These are phyloP conservation scores for Ricinus communis DNA, from an alignment of 345 rosid genomes.

Conservation along the genomic window DNA sequence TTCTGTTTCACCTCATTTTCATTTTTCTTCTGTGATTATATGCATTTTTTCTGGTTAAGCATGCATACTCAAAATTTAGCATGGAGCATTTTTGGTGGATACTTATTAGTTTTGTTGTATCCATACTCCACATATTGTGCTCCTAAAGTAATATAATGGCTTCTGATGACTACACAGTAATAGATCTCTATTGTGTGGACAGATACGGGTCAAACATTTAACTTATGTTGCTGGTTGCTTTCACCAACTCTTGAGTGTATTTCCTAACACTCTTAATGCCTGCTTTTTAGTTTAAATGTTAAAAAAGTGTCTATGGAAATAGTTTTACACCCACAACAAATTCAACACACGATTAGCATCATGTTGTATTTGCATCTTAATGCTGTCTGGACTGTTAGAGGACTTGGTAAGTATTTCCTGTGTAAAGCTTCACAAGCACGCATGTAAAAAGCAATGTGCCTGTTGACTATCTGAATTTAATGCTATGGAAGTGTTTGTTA, in stretches of 20 bases:
- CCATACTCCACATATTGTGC: constrained; percentile 47
- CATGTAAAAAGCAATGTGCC: background rate
- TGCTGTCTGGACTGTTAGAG: background rate
- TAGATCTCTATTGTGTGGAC: constrained; percentile 72
- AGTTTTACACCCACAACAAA: background rate
- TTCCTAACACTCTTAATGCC: too few species aligned
- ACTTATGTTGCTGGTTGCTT: background rate
- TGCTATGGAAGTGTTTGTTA: background rate
- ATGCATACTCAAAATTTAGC: background rate
- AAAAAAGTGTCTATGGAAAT: background rate
- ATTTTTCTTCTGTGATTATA: background rate
- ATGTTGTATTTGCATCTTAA: background rate
- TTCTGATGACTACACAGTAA: constrained; percentile 70
- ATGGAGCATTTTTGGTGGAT: constrained; percentile 18
- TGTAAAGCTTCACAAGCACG: background rate
- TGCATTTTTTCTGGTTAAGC: background rate
- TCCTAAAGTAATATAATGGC: constrained; percentile 68
- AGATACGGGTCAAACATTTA: constrained; percentile 82
- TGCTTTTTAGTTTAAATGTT: background rate
- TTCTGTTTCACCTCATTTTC: background rate
- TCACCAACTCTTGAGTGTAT: background rate
- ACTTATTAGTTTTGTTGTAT: constrained; percentile 5
- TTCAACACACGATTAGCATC: background rate
- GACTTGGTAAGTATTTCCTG: background rate
- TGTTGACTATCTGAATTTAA: background rate